Evolutionary conservation across 1,139 yeast species (phyloP), one percentile per base, ranked within the genome.

Genomic region (Pichia sp.): DNA sequence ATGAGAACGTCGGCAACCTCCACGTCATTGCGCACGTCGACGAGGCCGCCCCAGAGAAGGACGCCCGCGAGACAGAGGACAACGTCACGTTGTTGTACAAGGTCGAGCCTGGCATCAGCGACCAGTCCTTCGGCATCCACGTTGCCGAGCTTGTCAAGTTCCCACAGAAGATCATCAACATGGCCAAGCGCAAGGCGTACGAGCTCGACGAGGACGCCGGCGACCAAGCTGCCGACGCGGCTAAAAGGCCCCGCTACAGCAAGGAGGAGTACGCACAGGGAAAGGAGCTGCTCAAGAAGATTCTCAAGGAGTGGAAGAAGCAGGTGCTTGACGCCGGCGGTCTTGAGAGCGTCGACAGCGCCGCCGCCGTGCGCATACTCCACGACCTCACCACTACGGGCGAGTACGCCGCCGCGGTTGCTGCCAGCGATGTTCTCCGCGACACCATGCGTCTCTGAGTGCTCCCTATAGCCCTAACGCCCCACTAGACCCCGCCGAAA

Each of bases 121-220:
- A 90, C 67, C 95, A 90, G 68, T 90, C 97, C 0, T 93, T 93
- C 72, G 99, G 99, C 71, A 90, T 93, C 50, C 96, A 93, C 69
- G 99, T 93, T 45, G 98, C 99, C 0, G 98, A 93, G 70, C 82
- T 92, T 48, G 98, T 93, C 40, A 85, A 88, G 61, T 93, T 93
- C 69, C 99, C 99, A 1, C 74, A 75, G 32, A 92, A 92, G 68
- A 93, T 93, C 50, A 82, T 93, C 51, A 80, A 82, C 55, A 93
- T 93, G 98, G 97, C 99, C 3, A 93, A 93, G 67, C 80, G 98
- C 59, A 92, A 92, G 68, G 96, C 97, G 0, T 75, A 80, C 6
- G 98, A 93, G 66, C 75, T 93, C 55, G 97, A 90, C 66, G 90
- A 84, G 56, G 76, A 82, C 34, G 71, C 68, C 5, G 81, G 15